Evolutionary conservation across 306 rosid genomes (phyloP).

Genomic region (Potentilla sterilis): DNA sequence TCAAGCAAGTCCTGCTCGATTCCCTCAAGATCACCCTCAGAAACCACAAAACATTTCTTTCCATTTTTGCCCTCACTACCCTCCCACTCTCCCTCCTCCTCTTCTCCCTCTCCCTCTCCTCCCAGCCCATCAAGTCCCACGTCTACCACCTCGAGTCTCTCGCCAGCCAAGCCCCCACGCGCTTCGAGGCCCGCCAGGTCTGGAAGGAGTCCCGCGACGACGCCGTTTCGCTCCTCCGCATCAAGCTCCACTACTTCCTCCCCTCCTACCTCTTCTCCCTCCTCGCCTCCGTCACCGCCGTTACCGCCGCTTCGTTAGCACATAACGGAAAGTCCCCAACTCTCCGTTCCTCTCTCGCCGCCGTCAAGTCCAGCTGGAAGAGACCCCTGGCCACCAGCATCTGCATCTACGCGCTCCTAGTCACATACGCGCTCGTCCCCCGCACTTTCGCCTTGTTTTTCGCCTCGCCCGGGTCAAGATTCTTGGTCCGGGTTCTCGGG

Average conservation of each 20-base stretch:
- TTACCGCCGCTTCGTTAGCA: constrained; percentile 41
- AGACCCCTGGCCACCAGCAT: constrained; percentile 55
- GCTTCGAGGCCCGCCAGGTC: constrained; percentile 78
- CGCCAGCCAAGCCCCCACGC: constrained; percentile 55
- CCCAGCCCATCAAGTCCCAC: constrained; percentile 41
- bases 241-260: constrained; percentile 47
- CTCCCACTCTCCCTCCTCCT: constrained; percentile 64
- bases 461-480: constrained; percentile 10
- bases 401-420: constrained; percentile 40
- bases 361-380: constrained; percentile 32
- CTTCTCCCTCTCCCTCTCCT: constrained; percentile 45
- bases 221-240: constrained; percentile 56
- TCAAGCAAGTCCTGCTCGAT: constrained; percentile 25
- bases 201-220: constrained; percentile 60
- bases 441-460: constrained; percentile 22
- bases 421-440: constrained; percentile 39
- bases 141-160: constrained; percentile 65
- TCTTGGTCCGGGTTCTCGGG: constrained; percentile 17
- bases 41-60: constrained; percentile 46
- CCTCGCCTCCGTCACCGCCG: constrained; percentile 53
- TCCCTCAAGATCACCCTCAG: constrained; percentile 41
- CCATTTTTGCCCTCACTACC: constrained; percentile 41
- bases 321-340: constrained; percentile 25
- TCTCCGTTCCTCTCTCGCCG: constrained; percentile 29
- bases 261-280: constrained; percentile 62